Base-by-base conservation (phyloP, 1,139 yeast genomes). In the Zygoascus sp. region DNA sequence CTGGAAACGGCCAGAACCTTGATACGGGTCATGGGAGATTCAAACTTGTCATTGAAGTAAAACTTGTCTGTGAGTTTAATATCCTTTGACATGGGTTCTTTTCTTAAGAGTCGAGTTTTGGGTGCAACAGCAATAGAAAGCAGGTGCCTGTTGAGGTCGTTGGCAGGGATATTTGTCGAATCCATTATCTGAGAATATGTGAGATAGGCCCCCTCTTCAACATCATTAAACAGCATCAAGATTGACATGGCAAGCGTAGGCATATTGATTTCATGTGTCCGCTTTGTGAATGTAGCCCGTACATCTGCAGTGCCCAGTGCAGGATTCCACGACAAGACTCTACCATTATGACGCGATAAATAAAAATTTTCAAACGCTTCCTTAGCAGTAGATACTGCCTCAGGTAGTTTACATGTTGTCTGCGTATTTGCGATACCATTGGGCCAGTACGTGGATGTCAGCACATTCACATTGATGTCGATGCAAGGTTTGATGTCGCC, bases 111-210 rank as follows among this genome's bases (percentile, higher is more conserved):
- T 53, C 95, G 74, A 57, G 89, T 81, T 53, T 83, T 76, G 1
- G 96, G 90, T 0, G 95, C 94, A 40, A 88, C 86, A 0, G 95
- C 82, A 30, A 92, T 77, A 1, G 97, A 87, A 61, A 86, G 87
- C 49, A 92, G 66, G 53, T 88, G 94, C 49, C 96, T 76, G 34
- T 75, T 74, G 36, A 90, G 70, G 56, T 92, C 97, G 1, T 68
- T 62, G 30, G 75, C 78, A 0, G 96, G 94, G 3, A 92, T 84
- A 5, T 76, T 74, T 0, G 97, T 90, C 27, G 76, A 68, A 38
- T 77, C 79, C 42, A 68, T 69, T 34, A 92, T 83, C 55, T 86
- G 84, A 22, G 69, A 73, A 56, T 77, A 80, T 0, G 87, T 74
- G 62, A 76, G 74, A 30, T 70, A 70, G 13, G 75, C 72, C 49